Evolutionary conservation across 2,329 filamentous ascomycete species (phyloP).

Genomic region (Scytalidium sp.): DNA sequence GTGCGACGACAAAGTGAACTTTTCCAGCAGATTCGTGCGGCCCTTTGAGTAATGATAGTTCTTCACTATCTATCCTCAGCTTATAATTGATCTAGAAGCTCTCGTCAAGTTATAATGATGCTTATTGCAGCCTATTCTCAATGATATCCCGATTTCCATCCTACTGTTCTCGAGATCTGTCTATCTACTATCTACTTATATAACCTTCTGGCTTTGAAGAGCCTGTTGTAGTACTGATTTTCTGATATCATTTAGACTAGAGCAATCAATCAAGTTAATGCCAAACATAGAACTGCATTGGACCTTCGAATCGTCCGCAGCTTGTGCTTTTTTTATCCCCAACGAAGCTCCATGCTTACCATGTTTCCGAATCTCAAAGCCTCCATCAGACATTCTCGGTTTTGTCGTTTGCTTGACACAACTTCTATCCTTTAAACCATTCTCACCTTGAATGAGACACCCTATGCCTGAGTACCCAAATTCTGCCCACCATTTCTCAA

Average conservation of each 20-base stretch:
- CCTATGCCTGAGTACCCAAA: slow-evolving; percentile 14
- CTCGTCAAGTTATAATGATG: no score
- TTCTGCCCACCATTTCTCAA: slow-evolving; percentile 19
- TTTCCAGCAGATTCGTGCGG: no score
- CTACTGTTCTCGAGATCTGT: no score
- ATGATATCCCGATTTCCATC: no score
- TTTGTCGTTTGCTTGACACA: not conserved
- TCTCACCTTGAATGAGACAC: not conserved
- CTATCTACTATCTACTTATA: not conserved
- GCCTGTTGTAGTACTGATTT: not conserved
- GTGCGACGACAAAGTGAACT: not conserved
- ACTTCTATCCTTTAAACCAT: not conserved
- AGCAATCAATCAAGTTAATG: slow-evolving; percentile 3
- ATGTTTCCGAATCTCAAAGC: not conserved
- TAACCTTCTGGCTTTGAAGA: not conserved
- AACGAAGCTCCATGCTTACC: not conserved
- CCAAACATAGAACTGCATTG: slow-evolving; percentile 23
- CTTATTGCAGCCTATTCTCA: no score
- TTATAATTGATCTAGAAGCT: no score
- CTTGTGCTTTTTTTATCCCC: not conserved
- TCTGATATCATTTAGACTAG: slow-evolving; percentile 4
- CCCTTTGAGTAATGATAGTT: no score
- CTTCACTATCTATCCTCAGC: no score
- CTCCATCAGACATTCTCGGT: not conserved
- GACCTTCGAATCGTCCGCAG: slow-evolving; percentile 6